These are phyloP conservation scores for Prototheca cutis DNA, from an alignment of 163 green algal genomes.

Conservation along the genomic window DNA sequence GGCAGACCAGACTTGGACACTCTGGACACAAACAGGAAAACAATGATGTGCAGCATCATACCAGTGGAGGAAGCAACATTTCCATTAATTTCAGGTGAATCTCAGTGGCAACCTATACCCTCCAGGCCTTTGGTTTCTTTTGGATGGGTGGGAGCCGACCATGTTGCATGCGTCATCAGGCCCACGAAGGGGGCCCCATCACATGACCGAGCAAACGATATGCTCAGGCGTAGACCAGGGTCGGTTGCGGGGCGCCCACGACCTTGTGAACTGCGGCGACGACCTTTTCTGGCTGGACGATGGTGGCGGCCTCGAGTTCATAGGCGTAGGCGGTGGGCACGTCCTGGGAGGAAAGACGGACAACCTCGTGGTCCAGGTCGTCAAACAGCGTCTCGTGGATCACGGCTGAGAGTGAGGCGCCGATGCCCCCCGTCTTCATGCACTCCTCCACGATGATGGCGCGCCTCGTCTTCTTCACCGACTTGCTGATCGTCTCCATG, in stretches of 20 bases:
- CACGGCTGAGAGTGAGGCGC: conserved; percentile 80
- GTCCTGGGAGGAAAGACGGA: conserved; percentile 82
- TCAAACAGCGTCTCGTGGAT: conserved; percentile 88
- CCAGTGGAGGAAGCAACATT: neutral
- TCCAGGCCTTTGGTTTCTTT: neutral
- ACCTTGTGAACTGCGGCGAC: conserved; percentile 23
- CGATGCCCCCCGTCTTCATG: conserved; percentile 95
- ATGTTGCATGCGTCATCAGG: neutral
- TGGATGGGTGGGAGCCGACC: neutral
- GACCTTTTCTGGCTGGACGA: conserved; percentile 80
- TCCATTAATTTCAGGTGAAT: neutral
- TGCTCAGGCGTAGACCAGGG: neutral
- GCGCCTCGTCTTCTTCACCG: conserved; percentile 75
- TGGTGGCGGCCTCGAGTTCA: conserved; percentile 87
- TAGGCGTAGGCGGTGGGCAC: conserved; percentile 89
- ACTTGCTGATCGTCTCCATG: conserved; percentile 84
- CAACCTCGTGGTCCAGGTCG: conserved; percentile 86
- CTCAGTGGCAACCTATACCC: neutral
- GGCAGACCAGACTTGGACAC: too few species aligned
- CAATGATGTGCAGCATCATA: too few species aligned
- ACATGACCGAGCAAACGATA: neutral
- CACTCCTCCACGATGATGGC: conserved; percentile 93
- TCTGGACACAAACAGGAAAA: too few species aligned
- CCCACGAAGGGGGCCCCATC: neutral
- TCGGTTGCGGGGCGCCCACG: conserved; percentile 6